Base-by-base conservation (phyloP, 106 monocot genomes). In the Dendrobium nobile region DNA sequence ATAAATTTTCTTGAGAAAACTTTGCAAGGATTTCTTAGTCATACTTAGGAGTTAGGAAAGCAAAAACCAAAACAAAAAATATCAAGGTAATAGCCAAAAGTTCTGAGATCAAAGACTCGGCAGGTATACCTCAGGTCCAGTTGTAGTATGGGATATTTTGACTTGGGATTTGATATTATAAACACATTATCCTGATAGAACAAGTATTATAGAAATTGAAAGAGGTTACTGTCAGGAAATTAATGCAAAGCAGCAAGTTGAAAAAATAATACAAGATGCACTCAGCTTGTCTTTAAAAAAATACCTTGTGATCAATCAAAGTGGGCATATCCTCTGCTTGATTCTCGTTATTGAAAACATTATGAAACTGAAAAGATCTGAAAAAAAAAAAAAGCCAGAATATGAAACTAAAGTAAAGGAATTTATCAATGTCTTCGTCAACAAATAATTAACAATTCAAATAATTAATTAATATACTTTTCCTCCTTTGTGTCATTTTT, bases 401-500 rank as follows among this genome's bases (percentile, higher is more conserved):
- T 26, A 13, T 76, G 13, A 76, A 45, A 24, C 2, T 26, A 45
- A 75, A n/a, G 28, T 47, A 27, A 48, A 76, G 11, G 76, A 76
- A 26, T 76, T 28, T 4, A 28, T 48, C 43, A 74, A 22, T 37
- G 15, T 28, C 20, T 74, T 74, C 43, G 6, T 19, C 40, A 48
- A 47, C 13, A 48, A 76, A 26, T 20, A 76, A 48, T 33, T 67
- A 26, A 48, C 33, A 9, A 56, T 68, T 79, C 40, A 77, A 41
- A 81, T 37, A 70, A 78, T 55, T 77, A 51, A 79, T 72, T 15
- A 9, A 79, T 78, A 83, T 91, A 99, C 98, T 92, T 94, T 54
- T 99, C 95, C 75, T 95, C 98, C 72, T 92, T 98, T 61, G 95
- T 95, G 28, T 99, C 98, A 88, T 99, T 99, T 85, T 99, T 99